phyloP scores from a whole-genome alignment of 2,329 filamentous ascomycete species.

The Beauveria sp. region DNA sequence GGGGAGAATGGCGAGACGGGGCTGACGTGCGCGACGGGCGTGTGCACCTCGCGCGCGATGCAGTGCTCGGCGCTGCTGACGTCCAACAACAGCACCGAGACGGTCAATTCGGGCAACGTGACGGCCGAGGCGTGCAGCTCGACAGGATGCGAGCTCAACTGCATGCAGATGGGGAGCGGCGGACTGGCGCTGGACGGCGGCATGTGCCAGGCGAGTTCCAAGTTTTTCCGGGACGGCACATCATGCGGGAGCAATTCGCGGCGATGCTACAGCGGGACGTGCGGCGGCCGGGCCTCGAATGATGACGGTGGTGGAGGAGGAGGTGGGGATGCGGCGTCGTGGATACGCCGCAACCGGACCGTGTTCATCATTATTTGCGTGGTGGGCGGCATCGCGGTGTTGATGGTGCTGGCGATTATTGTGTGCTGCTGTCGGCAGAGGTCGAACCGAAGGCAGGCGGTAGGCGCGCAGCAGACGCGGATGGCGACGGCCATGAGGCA shows the following conservation, averaged over 20 bases:
- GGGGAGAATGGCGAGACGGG: constrained; percentile 47
- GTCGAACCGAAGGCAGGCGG: not conserved
- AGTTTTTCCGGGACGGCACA: constrained; percentile 83
- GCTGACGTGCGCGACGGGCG: constrained; percentile 70
- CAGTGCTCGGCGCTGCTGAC: constrained; percentile 77
- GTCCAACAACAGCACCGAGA: constrained; percentile 63
- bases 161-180: constrained; percentile 1
- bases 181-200: not conserved
- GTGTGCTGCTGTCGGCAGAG: constrained; percentile 1
- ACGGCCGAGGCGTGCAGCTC: constrained; percentile 52
- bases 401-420: not conserved
- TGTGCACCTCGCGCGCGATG: constrained; percentile 75
- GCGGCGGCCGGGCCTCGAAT: not conserved
- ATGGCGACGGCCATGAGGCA: constrained; percentile 9
- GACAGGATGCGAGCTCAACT: constrained; percentile 13
- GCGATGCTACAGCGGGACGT: constrained; percentile 57
- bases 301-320: not conserved
- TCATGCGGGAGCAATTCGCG: constrained; percentile 62
- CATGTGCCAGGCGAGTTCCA: constrained; percentile 24
- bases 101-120: constrained; percentile 62
- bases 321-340: not conserved
- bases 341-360: constrained; percentile 5
- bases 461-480: constrained; percentile 1
- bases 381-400: constrained; percentile 5
- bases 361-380: constrained; percentile 11